Percentiles rank a stretch among this genome's conserved stretches.
These are phyloP conservation scores for Cutaneotrichosporon dermatis DNA, from an alignment of 1,284 basidiomycete species.

Conservation along the genomic window DNA sequence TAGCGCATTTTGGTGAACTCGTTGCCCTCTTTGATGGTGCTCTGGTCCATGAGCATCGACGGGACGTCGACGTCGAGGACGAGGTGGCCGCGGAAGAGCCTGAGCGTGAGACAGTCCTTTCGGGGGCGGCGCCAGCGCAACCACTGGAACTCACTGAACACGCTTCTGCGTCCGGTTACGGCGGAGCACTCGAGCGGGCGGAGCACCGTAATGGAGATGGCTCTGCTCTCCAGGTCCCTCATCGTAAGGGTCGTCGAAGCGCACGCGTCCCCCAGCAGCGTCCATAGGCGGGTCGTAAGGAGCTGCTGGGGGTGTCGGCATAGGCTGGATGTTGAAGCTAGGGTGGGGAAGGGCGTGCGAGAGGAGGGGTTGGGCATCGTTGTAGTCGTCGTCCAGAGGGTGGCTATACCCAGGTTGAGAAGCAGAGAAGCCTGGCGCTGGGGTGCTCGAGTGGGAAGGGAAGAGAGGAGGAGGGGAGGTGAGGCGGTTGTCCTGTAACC, in stretches of 20 bases:
- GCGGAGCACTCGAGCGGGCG: conserved; percentile 78
- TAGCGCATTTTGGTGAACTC: conserved; percentile 96
- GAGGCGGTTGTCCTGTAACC: conserved; percentile 27
- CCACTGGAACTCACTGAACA: conserved; percentile 59
- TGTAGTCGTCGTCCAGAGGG: conserved; percentile 32
- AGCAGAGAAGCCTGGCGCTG: too few relatives aligned
- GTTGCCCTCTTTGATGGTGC: conserved; percentile 65
- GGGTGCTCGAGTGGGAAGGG: conserved; percentile 6
- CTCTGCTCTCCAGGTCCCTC: conserved; percentile 34
- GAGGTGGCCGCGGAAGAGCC: conserved; percentile 85
- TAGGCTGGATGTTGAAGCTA: conserved; percentile 16
- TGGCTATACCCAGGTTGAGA: not conserved
- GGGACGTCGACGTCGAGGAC: conserved; percentile 84
- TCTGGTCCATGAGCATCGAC: conserved; percentile 75
- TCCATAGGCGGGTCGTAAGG: conserved; percentile 5
- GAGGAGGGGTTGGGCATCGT: conserved; percentile 39
- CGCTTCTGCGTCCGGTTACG: conserved; percentile 87
- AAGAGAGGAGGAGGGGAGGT: conserved; percentile 38
- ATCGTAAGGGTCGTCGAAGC: conserved; percentile 16
- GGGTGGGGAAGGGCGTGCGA: conserved; percentile 27
- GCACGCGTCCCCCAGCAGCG: not conserved
- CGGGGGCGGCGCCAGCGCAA: not conserved
- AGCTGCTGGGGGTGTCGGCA: not conserved
- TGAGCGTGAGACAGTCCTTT: conserved; percentile 25
- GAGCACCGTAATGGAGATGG: conserved; percentile 64